Conservation (phyloP, 306 rosid species). For the Astragalus glycyphyllos region DNA sequence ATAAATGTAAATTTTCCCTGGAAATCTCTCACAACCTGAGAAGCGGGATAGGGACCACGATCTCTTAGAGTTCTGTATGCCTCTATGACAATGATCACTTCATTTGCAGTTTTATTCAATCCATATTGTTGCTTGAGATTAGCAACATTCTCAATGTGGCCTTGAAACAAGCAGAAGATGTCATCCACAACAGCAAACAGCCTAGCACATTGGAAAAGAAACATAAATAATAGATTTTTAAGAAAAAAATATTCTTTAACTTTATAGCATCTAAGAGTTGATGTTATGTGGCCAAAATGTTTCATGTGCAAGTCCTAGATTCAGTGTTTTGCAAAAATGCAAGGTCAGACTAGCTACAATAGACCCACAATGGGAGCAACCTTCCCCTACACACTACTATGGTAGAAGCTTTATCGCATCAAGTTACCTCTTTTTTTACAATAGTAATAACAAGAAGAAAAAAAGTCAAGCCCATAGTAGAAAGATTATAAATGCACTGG, state of each 20-base stretch:
- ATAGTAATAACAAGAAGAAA: slow-evolving; percentile 11
- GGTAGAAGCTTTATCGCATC: neutral
- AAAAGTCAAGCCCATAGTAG: slow-evolving; percentile 17
- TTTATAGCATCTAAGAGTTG: slow-evolving; percentile 3
- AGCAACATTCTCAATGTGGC: slow-evolving; percentile 87
- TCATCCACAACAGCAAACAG: slow-evolving; percentile 97
- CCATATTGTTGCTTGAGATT: slow-evolving; percentile 96
- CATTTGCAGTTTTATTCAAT: slow-evolving; percentile 84
- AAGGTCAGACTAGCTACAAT: neutral
- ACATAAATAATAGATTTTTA: slow-evolving; percentile 2
- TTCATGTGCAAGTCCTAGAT: too few relatives aligned
- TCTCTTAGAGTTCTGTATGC: slow-evolving; percentile 94
- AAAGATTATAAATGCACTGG: slow-evolving; percentile 27
- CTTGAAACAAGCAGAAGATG: slow-evolving; percentile 96
- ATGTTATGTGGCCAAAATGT: neutral
- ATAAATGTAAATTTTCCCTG: slow-evolving; percentile 86
- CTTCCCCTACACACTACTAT: too few relatives aligned
- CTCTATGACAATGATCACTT: slow-evolving; percentile 82
- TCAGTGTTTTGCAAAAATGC: neutral
- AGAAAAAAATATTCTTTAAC: slow-evolving; percentile 16
- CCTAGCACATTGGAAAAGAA: slow-evolving; percentile 47
- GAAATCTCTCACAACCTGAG: slow-evolving; percentile 97
- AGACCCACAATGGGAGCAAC: neutral
- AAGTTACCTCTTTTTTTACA: slow-evolving; percentile 8
- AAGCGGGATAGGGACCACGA: slow-evolving; percentile 94